Evolutionary conservation across 768 basidiomycete genomes (phyloP), one percentile per base, ranked within the genome.

Genomic region (Trametes elegans): DNA sequence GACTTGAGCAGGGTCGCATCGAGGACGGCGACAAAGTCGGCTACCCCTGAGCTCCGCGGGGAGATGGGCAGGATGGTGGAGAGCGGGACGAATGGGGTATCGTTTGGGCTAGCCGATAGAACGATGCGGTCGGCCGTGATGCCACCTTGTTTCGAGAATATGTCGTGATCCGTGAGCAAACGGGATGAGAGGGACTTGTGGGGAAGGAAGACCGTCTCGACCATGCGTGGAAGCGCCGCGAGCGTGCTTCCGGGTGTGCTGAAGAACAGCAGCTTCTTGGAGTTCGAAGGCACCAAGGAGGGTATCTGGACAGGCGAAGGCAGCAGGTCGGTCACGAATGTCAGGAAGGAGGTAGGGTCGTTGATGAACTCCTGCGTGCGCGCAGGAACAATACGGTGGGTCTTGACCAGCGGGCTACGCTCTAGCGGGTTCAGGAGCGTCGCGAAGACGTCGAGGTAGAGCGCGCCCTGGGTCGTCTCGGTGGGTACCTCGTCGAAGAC

Each of bases 401-500:
- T 69, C 53, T 79, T 79, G 49, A 90, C 74, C 13, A 65, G 51
- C 8, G 73, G 74, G 11, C 63, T 63, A n/a, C 67, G 57, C n/a
- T 66, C 57, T 2, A 67, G 58, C 24, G 65, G 65, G 31, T 77
- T 70, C 45, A 87, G 75, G 18, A 87, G 70, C 16, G 79, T 74
- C 34, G 81, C 73, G 59, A 90, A 81, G 34, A 92, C 85, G 60
- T 91, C 87, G n/a, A 79, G 72, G 61, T 85, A 90, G 19, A 94
- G 75, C 13, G 73, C 72, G 1, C 90, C 88, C 62, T 83, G 83
- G 1, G 81, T 76, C 23, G 77, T 73, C 32, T 79, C 70, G 42
- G 79, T 78, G 2, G 85, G 80, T 10, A 90, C 87, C 59, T 95
- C 92, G 58, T 92, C 90, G 24, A 93, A 71, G 54, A 95, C 87